Evolutionary conservation across 2,329 filamentous ascomycete genomes (phyloP), one percentile per base, ranked within the genome.

Genomic region (Colletotrichum navitas): DNA sequence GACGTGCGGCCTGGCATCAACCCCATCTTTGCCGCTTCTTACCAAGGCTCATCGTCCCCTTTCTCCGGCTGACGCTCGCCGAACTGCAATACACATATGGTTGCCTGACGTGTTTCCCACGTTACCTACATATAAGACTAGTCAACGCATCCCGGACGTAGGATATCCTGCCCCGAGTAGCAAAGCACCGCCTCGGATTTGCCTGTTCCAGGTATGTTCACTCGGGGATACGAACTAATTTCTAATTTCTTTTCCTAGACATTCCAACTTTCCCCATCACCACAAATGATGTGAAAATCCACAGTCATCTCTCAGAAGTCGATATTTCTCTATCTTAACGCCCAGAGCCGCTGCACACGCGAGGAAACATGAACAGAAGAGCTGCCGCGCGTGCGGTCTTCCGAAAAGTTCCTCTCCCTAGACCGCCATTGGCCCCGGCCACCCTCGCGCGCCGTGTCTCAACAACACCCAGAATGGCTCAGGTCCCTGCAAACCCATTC

Each of bases 301-400:
- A 24, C 10, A n/a, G 32, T 8, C 32, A 36, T n/a, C 21, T n/a
- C 32, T 24, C 32, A 14, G 10, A 21, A 55, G 18, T 55, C 18
- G 5, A 14, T 21, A 21, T 55, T 16, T 36, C 59, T 62, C n/a
- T 39, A 12, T 18, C 47, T 12, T 29, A 21, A 34, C 60, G n/a
- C n/a, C 21, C 29, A 11, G 11, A 55, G 5, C 51, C 29, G 29
- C 6, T 6, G 14, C 18, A 32, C 18, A 26, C n/a, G 24, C 56
- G 8, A 62, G n/a, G 47, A 49, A 66, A 75, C 62, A 81, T 79
- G 79, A 76, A 82, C 76, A 80, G 79, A 67, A 78, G 78, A 74
- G 73, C 80, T 70, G 79, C 78, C 51, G 66, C 78, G n/a, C 72
- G 76, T 72, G 68, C 68, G 39, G 76, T 79, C 66, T 75, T 79